phyloP scores from a whole-genome alignment of 495 filamentous ascomycete species.

The Staphylotrichum tortipilum region DNA sequence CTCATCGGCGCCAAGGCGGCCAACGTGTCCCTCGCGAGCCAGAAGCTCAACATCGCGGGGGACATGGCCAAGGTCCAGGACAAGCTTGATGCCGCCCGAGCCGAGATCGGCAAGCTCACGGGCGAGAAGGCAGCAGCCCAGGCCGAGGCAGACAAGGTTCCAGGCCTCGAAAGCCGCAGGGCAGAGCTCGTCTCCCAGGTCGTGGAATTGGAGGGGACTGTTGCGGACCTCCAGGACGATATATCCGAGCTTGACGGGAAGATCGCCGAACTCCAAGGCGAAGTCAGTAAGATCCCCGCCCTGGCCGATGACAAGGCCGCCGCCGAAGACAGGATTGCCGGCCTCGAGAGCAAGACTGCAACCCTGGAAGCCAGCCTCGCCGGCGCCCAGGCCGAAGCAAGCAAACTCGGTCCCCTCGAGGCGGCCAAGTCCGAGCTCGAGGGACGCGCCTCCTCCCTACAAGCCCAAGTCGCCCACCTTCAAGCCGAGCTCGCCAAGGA shows the following conservation, averaged over 20 bases:
- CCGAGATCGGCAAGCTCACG: constrained; percentile 19
- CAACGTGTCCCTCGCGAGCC: constrained; percentile 24
- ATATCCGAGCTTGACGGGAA: constrained; percentile 11
- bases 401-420: constrained; percentile 24
- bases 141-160: constrained; percentile 23
- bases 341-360: constrained; percentile 18
- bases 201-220: constrained; percentile 13
- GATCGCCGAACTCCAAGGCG: constrained; percentile 17
- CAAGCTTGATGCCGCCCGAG: constrained; percentile 17
- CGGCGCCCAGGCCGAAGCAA: constrained; percentile 24
- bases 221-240: constrained; percentile 15
- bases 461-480: constrained; percentile 20
- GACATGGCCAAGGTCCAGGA: constrained; percentile 15
- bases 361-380: constrained; percentile 21
- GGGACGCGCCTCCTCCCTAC: constrained; percentile 14
- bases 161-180: constrained; percentile 9
- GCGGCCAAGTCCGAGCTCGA: constrained; percentile 25
- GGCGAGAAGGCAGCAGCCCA: constrained; percentile 25
- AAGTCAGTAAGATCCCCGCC: constrained; percentile 20
- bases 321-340: constrained; percentile 22
- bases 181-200: constrained; percentile 24
- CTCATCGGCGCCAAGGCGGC: constrained; percentile 25
- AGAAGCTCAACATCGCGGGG: constrained; percentile 22
- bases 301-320: constrained; percentile 19
- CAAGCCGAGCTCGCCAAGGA: constrained; percentile 18